phyloP scores from a whole-genome alignment of 2,329 filamentous ascomycete genomes.

The Aspergillus phoenicis region DNA sequence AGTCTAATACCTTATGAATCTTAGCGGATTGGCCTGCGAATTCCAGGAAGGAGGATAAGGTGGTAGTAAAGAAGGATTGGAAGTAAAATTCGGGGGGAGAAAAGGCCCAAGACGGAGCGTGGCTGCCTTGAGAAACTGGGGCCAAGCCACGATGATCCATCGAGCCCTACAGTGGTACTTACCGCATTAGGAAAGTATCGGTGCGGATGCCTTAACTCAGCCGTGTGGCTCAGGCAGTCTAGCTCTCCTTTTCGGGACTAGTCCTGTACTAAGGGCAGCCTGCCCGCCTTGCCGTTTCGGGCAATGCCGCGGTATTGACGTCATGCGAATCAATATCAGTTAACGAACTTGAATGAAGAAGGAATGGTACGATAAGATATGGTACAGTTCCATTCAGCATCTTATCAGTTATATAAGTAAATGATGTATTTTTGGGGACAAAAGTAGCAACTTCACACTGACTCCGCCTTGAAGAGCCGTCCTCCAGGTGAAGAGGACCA shows the following conservation, averaged over 20 bases:
- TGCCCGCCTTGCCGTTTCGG: background rate
- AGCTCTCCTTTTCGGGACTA: background rate
- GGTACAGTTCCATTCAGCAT: background rate
- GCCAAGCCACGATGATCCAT: constrained; percentile 15
- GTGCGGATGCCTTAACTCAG: background rate
- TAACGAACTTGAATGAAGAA: background rate
- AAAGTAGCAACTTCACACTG: too few relatives aligned
- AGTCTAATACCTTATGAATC: background rate
- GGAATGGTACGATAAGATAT: background rate
- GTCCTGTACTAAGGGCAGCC: background rate
- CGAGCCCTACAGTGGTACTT: constrained; percentile 3
- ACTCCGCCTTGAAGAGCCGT: too few relatives aligned
- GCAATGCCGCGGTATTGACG: background rate
- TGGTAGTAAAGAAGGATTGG: constrained; percentile 9
- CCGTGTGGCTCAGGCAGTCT: background rate
- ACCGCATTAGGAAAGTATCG: background rate
- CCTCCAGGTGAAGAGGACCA: too few relatives aligned
- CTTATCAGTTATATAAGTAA: background rate
- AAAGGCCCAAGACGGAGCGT: constrained; percentile 14
- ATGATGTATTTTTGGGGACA: too few relatives aligned
- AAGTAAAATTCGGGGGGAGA: constrained; percentile 10
- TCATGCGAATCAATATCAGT: background rate
- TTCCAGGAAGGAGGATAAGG: background rate
- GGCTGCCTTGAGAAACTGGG: constrained; percentile 18
- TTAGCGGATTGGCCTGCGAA: background rate